Percentiles rank a stretch among this genome's conserved stretches.
Conservation (phyloP, 2,329 filamentous ascomycete genomes). For the Zasmidium citrigriseum region DNA sequence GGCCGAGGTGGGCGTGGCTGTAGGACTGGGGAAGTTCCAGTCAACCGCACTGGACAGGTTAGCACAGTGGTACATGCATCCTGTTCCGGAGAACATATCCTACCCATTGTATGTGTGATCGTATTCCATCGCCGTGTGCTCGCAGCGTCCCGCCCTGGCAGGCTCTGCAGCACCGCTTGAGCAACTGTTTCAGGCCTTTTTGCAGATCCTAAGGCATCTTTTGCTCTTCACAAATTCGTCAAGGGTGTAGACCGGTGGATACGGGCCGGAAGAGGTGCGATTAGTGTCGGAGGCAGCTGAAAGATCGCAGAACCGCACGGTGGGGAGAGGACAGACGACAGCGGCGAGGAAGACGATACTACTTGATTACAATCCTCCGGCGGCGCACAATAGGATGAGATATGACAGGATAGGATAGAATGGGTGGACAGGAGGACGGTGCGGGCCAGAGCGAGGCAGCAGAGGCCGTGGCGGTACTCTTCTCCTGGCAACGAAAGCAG, state of each 20-base stretch:
- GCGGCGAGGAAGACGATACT: not conserved
- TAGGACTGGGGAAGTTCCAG: slow-evolving; percentile 54
- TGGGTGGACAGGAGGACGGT: slow-evolving; percentile 1
- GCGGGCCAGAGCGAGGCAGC: not conserved
- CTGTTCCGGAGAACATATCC: slow-evolving; percentile 11
- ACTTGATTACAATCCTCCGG: slow-evolving; percentile 12
- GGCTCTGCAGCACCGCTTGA: slow-evolving; percentile 13
- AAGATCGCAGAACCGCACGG: not conserved
- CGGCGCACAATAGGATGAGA: slow-evolving; percentile 1
- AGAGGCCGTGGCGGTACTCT: slow-evolving; percentile 2
- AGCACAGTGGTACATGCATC: slow-evolving; percentile 15
- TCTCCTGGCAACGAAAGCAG: slow-evolving; percentile 22
- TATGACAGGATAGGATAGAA: not conserved
- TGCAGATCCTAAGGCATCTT: slow-evolving; percentile 12
- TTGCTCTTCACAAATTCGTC: not conserved
- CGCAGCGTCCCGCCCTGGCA: slow-evolving; percentile 12
- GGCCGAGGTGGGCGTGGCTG: slow-evolving; percentile 48
- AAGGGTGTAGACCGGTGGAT: slow-evolving; percentile 9
- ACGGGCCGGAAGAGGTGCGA: slow-evolving; percentile 8
- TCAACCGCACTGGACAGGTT: slow-evolving; percentile 41
- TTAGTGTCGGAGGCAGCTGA: slow-evolving; percentile 2
- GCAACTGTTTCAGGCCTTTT: slow-evolving; percentile 7
- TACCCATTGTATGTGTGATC: slow-evolving; percentile 25
- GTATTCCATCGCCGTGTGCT: slow-evolving; percentile 21
- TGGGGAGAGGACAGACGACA: not conserved